Evolutionary conservation across 176 grass and related monocot species (phyloP), one percentile per base, ranked within the genome.

Genomic region (Pontederia paniculata): DNA sequence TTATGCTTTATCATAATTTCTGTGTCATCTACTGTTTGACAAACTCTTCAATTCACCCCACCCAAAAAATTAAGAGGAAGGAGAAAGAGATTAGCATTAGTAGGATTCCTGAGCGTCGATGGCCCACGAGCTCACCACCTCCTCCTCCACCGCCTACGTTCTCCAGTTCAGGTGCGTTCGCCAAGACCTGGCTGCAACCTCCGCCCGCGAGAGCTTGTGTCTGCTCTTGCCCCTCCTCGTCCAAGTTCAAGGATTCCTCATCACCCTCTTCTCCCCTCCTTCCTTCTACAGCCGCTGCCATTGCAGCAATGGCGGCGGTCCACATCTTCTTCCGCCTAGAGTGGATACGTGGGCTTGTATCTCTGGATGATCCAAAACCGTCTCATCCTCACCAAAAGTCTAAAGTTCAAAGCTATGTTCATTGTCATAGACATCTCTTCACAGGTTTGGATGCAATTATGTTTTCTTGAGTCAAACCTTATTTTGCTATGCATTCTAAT

Each of bases 341-440:
- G 13, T 21, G 20, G 85, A 55, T 52, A 80, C 25, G 75, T 98
- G 13, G 58, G 66, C 57, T 98, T 80, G 83, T 98, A 91, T 60
- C 80, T 91, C 20, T 72, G 80, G 12, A 76, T 81, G 72, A 76
- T 98, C 23, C 83, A 91, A 53, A 59, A 83, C 28, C 83, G 77
- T 59, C 87, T 86, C 0, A 71, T 91, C 62, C 80, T 98, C 23
- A 98, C 93, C 44, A 98, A 98, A 78, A 88, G 86, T 83, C 73
- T 91, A 50, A 98, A 86, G 16, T 86, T 83, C 13, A 80, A 77
- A 9, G 11, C 62, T 70, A 91, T 98, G 68, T 98, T 91, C 71
- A 88, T 74, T 49, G 86, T 55, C 43, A 83, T 83, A 2, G 93
- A 98, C 68, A 42, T 88, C 71, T 65, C 93, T 20, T 91, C 86